Conservation (phyloP, 805 yeast species). For the Starmerella davenportii region DNA sequence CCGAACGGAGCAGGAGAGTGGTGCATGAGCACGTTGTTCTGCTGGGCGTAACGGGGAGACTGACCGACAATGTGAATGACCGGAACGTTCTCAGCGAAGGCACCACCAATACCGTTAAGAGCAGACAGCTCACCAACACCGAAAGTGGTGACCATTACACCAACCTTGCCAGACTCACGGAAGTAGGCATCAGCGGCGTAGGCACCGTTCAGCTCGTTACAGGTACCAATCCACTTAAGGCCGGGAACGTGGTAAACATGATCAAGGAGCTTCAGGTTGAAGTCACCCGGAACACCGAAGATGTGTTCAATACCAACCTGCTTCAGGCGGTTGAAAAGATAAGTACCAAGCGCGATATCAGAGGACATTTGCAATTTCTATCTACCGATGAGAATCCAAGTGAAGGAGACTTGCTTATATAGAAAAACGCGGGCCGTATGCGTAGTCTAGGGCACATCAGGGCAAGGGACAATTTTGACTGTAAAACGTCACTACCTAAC, state of each 20-base stretch:
- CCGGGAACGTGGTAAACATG: conserved; percentile 26
- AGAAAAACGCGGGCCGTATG: neutral
- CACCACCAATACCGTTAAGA: conserved; percentile 63
- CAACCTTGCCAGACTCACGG: conserved; percentile 42
- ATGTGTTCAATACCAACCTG: conserved; percentile 23
- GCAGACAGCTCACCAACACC: conserved; percentile 88
- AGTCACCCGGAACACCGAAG: conserved; percentile 32
- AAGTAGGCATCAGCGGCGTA: conserved; percentile 86
- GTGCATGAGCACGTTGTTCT: conserved; percentile 23
- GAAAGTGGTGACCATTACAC: conserved; percentile 53
- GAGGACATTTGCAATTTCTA: conserved; percentile 7
- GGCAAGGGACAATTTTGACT: neutral
- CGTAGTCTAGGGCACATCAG: neutral
- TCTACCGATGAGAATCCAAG: too few species aligned
- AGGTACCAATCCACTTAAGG: conserved; percentile 60
- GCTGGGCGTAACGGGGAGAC: conserved; percentile 29
- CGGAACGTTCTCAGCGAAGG: conserved; percentile 67
- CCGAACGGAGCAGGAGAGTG: conserved; percentile 24
- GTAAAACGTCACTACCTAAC: neutral
- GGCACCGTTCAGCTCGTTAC: conserved; percentile 80
- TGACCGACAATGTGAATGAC: conserved; percentile 75
- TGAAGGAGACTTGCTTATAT: neutral
- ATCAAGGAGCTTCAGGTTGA: conserved; percentile 28
- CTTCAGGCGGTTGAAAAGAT: conserved; percentile 22
- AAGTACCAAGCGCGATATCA: conserved; percentile 18